Evolutionary conservation across 2,329 filamentous ascomycete genomes (phyloP).

Genomic region (Phialophora macrospora): DNA sequence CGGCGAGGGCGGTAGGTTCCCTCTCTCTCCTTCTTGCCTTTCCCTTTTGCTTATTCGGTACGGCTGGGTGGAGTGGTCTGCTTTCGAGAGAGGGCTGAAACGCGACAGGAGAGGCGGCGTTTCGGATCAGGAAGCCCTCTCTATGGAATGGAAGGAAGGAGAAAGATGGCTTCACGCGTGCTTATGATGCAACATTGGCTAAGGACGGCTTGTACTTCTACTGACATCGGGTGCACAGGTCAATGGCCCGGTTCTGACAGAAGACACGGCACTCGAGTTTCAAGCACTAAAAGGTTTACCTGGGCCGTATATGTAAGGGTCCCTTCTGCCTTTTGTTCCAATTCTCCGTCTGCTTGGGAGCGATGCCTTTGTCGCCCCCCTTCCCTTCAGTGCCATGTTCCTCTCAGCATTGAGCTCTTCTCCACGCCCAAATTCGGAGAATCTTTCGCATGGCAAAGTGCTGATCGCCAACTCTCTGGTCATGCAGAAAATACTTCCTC

Average conservation of each 20-base stretch:
- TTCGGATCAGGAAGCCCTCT: not conserved
- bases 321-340: not conserved
- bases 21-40: slow-evolving; percentile 5
- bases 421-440: not conserved
- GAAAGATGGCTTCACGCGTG: not conserved
- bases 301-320: slow-evolving; percentile 87
- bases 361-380: not conserved
- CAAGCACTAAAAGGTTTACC: slow-evolving; percentile 88
- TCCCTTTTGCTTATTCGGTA: not conserved
- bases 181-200: not conserved
- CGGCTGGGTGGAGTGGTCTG: not conserved
- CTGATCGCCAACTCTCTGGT: not conserved
- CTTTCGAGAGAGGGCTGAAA: not conserved
- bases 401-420: not conserved
- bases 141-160: too few species aligned
- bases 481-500: slow-evolving; percentile 87
- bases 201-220: not conserved
- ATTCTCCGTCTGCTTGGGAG: not conserved
- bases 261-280: slow-evolving; percentile 95
- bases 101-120: too few species aligned
- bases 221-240: slow-evolving; percentile 58
- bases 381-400: not conserved
- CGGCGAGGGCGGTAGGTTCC: slow-evolving; percentile 71
- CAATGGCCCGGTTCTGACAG: slow-evolving; percentile 85
- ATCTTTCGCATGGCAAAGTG: not conserved